Percentiles rank a stretch among this genome's conserved stretches.
These are phyloP conservation scores for Beauveria caledonica DNA, from an alignment of 2,329 filamentous ascomycete species.

Conservation along the genomic window DNA sequence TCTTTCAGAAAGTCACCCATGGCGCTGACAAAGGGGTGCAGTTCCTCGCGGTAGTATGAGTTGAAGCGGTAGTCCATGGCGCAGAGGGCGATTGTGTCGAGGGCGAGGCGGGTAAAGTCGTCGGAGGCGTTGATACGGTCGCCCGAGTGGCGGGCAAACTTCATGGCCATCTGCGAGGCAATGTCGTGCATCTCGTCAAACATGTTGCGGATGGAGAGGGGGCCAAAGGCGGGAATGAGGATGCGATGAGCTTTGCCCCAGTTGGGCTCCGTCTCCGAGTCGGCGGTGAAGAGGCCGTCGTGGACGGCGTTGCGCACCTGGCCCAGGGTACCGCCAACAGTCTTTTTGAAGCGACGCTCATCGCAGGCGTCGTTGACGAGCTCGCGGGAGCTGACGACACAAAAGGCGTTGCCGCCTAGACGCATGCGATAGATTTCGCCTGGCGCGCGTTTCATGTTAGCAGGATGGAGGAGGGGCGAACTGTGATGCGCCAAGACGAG, in stretches of 20 bases:
- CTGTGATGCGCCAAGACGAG: background rate
- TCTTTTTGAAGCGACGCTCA: constrained; percentile 58
- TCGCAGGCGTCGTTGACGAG: constrained; percentile 57
- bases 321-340: constrained; percentile 37
- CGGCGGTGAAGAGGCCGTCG: constrained; percentile 58
- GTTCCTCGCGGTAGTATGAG: constrained; percentile 58
- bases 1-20: constrained; percentile 58
- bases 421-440: constrained; percentile 53
- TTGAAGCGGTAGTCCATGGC: constrained; percentile 69
- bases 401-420: constrained; percentile 36
- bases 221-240: constrained; percentile 62
- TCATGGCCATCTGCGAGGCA: constrained; percentile 55
- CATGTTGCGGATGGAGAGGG: constrained; percentile 59
- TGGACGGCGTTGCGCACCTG: constrained; percentile 48
- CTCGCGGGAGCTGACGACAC: constrained; percentile 45
- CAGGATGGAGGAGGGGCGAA: background rate
- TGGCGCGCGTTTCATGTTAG: constrained; percentile 19
- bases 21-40: constrained; percentile 62
- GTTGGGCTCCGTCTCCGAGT: constrained; percentile 40
- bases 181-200: constrained; percentile 64
- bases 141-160: constrained; percentile 56
- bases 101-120: constrained; percentile 63
- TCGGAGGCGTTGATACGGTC: constrained; percentile 51
- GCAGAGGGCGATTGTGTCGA: constrained; percentile 65
- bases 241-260: constrained; percentile 61